Evolutionary conservation across 2,329 filamentous ascomycete genomes (phyloP).

Genomic region (Daldinia sp.): DNA sequence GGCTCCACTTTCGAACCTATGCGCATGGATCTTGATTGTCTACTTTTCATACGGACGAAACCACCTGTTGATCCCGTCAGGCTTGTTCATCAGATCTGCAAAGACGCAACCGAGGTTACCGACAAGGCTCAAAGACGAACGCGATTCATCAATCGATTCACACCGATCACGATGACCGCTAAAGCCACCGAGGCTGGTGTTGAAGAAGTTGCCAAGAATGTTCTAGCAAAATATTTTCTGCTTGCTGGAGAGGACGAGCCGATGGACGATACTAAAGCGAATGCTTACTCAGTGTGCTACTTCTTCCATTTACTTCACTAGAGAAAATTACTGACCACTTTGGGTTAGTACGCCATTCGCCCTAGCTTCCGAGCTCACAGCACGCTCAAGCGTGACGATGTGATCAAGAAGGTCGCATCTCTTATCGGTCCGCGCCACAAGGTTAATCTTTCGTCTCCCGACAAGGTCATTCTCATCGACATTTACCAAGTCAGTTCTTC

Average conservation of each 20-base stretch:
- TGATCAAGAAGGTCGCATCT: constrained; percentile 76
- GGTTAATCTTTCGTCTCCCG: constrained; percentile 79
- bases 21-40: constrained; percentile 65
- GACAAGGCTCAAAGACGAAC: constrained; percentile 56
- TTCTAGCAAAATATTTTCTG: constrained; percentile 70
- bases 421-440: constrained; percentile 73
- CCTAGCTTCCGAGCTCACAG: constrained; percentile 79
- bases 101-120: constrained; percentile 58
- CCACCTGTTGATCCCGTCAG: constrained; percentile 63
- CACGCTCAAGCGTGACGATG: constrained; percentile 69
- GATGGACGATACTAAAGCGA: constrained; percentile 23
- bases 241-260: constrained; percentile 45
- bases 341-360: constrained; percentile 79
- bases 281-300: constrained; percentile 53
- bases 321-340: constrained; percentile 16
- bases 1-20: constrained; percentile 62
- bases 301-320: not conserved
- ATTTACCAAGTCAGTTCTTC: constrained; percentile 71
- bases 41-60: constrained; percentile 68
- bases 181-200: constrained; percentile 76
- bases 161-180: constrained; percentile 56
- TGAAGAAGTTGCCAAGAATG: constrained; percentile 68
- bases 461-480: constrained; percentile 81
- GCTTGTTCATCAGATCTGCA: constrained; percentile 63
- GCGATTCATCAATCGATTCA: constrained; percentile 68